Base-by-base conservation (phyloP, 2,329 filamentous ascomycete genomes). In the Byssochlamys sp. region DNA sequence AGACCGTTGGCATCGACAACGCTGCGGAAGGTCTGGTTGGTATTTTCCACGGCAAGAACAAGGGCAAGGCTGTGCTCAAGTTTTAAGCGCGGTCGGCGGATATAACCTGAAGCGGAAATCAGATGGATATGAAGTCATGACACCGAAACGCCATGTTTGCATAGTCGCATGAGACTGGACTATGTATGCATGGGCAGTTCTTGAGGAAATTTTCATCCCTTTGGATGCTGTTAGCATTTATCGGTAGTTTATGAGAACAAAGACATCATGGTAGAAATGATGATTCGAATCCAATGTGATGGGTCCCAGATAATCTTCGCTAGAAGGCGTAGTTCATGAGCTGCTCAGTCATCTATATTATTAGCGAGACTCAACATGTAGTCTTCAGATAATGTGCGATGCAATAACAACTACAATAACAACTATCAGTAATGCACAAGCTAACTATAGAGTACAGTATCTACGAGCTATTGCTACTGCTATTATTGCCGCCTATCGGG, bases 51-150 rank as follows among this genome's bases (percentile, higher is more conserved):
- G 90, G 90, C 53, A 81, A 88, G 73, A 95, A 95, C 77, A 89
- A 91, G 74, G 90, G 90, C 64, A 95, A 95, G 82, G 88, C 89
- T 14, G 82, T 94, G 25, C 67, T 94, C 66, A 88, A 89, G 78
- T 83, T 87, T 39, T 64, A 84, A 75, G 49, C 2, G 49, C 3
- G 49, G 12, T 26, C 49, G 49, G n/a, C n/a, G n/a, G 35, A 24
- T 45, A 45, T 45, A n/a, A n/a, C n/a, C 35, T 45, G n/a, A 45
- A 45, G 39, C 39, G 39, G 39, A 45, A 45, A 45, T 45, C 39
- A 45, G n/a, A 45, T 1, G 39, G 39, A n/a, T 45, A 45, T 24
- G 39, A 45, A 45, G 39, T 45, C 14, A 52, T 52, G 24, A 52
- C 19, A 19, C 19, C n/a, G 14, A 52, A 52, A 28, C 4, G 26